phyloP scores from a whole-genome alignment of 31 red algal genomes.

The Asparagopsis taxiformis region DNA sequence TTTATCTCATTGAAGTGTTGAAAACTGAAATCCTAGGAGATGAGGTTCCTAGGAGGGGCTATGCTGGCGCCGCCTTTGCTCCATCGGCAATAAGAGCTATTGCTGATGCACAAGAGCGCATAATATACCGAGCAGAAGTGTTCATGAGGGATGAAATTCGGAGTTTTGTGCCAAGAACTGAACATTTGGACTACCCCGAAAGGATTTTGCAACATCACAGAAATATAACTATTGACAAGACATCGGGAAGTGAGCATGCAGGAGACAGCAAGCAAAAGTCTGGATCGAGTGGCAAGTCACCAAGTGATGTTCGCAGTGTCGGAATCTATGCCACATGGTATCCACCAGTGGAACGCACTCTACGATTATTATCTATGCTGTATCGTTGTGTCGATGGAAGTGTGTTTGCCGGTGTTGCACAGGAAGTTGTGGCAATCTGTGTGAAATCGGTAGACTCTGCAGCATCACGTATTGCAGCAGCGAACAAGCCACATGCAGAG shows the following conservation, averaged over 20 bases:
- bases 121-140: constrained; percentile 81
- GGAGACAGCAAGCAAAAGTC: neutral
- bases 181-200: constrained; percentile 70
- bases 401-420: constrained; percentile 94
- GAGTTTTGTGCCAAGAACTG: constrained; percentile 51
- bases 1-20: constrained; percentile 79
- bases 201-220: constrained; percentile 31
- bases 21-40: constrained; percentile 70
- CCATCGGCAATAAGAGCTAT: constrained; percentile 65
- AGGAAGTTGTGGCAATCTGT: constrained; percentile 85
- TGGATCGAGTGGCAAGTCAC: neutral
- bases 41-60: constrained; percentile 58
- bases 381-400: constrained; percentile 82
- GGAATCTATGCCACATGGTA: constrained; percentile 85
- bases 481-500: constrained; percentile 34
- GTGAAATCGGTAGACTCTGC: constrained; percentile 64
- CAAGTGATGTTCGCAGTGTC: constrained; percentile 38
- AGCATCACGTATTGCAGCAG: constrained; percentile 44
- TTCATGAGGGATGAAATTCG: constrained; percentile 80
- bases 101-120: constrained; percentile 88
- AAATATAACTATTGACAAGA: neutral
- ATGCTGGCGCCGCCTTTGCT: constrained; percentile 61
- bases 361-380: constrained; percentile 80
- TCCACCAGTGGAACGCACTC: constrained; percentile 78
- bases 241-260: neutral